Percentiles rank a stretch among this genome's conserved stretches.
These are phyloP conservation scores for Medicago lupulina DNA, from an alignment of 306 rosid genomes.

Conservation along the genomic window DNA sequence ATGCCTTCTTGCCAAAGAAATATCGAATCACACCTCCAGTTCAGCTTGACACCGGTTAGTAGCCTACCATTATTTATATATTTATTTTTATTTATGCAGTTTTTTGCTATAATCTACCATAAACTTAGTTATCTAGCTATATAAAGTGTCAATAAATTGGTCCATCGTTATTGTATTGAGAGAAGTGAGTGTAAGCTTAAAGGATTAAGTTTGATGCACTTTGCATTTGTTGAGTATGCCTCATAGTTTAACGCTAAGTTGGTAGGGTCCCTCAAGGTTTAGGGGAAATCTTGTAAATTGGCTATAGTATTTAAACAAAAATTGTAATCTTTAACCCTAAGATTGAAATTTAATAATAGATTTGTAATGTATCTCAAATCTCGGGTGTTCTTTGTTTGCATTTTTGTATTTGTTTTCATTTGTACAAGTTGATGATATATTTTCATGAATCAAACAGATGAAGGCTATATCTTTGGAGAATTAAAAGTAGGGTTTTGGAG, in stretches of 20 bases:
- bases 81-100: neutral
- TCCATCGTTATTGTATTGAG: neutral
- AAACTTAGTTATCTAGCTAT: neutral
- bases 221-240: no score
- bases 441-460: neutral
- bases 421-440: neutral
- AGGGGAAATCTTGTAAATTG: neutral
- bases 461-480: neutral
- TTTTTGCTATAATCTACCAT: neutral
- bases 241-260: neutral
- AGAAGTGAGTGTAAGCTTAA: neutral
- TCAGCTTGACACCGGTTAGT: neutral
- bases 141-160: neutral
- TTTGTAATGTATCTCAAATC: neutral
- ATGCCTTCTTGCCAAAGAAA: neutral
- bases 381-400: neutral
- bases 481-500: neutral
- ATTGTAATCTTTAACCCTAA: neutral
- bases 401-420: no score
- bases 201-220: neutral
- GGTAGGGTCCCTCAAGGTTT: neutral
- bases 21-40: neutral
- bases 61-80: neutral
- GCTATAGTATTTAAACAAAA: neutral
- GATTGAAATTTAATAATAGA: neutral